Base-by-base conservation (phyloP, 371 early-diverging fungal species). In the Syncephalastrum contaminatum region DNA sequence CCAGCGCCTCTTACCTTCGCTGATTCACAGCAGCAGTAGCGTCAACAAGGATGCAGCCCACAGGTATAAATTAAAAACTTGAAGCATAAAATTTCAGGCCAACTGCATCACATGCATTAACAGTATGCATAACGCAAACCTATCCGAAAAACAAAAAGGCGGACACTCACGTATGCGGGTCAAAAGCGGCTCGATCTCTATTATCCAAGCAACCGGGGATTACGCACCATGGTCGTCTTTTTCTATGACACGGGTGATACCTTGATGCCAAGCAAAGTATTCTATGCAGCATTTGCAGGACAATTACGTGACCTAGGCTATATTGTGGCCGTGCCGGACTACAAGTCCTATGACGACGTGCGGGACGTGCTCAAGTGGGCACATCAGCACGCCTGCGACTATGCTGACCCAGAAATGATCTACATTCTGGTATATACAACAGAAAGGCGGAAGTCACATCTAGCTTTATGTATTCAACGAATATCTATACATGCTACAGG, bases 251-350 rank as follows among this genome's bases (percentile, higher is more conserved):
- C 77, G 30, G 87, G 86, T 10, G 88, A 89, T 87, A 62, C 72
- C 4, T 71, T 75, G 42, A 82, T 84, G 20, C 69, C 73, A 13
- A 49, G 22, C 15, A 66, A 70, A 48, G 48, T 66, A 20, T 58
- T 81, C 22, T 91, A 90, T 55, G 70, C 74, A 1, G 75, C 87
- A 15, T 62, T 90, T 24, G 90, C 88, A 3, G 72, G 80, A 41
- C 83, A 80, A 0, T 58, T 91, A n/a, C 69, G 81, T 24, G 72
- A 78, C 20, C 64, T 81, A 54, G 92, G 92, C 1, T 88, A 88
- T 57, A 72, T 87, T n/a, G 88, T 88, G 1, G 75, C 89, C n/a
- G 73, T 90, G 21, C 89, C 89, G 13, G 81, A 89, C 52, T 90
- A 89, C 64, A 70, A 82, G 6, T 89, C 90, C 6, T 73, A 88